These are phyloP conservation scores for Moniliella sp. DNA, from an alignment of 1,284 basidiomycete species.

Conservation along the genomic window DNA sequence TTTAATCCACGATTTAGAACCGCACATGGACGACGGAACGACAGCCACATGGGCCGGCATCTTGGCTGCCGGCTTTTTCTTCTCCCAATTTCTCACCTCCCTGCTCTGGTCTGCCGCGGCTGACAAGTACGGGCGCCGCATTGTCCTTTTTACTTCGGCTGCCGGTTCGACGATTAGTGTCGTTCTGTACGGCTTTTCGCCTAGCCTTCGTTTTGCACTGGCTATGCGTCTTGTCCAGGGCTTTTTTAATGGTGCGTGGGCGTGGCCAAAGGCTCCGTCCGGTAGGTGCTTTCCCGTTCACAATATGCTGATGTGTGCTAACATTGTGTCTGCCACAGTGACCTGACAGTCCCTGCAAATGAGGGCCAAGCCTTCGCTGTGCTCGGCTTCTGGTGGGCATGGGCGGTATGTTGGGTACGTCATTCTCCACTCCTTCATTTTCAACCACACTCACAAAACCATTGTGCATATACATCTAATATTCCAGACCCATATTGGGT, in stretches of 20 bases:
- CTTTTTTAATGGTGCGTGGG: conserved; percentile 85
- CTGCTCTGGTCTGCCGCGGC: conserved; percentile 79
- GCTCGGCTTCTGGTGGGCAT: conserved; percentile 83
- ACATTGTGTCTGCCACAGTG: too few relatives aligned
- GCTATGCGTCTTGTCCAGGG: conserved; percentile 71
- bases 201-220: conserved; percentile 46
- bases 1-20: conserved; percentile 26
- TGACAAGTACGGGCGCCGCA: conserved; percentile 64
- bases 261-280: conserved; percentile 60
- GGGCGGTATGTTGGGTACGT: conserved; percentile 47
- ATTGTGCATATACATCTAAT: too few relatives aligned
- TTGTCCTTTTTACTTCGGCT: conserved; percentile 63
- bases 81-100: conserved; percentile 52
- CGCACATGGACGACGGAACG: too few relatives aligned
- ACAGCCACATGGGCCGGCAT: conserved; percentile 33
- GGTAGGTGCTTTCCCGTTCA: too few relatives aligned
- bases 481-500: conserved; percentile 51
- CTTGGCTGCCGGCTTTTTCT: conserved; percentile 35
- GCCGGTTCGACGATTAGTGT: conserved; percentile 59
- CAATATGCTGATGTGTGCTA: too few relatives aligned
- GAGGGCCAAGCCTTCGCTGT: conserved; percentile 83
- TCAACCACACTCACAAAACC: too few relatives aligned
- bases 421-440: too few relatives aligned
- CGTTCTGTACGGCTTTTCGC: conserved; percentile 66
- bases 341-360: conserved; percentile 69